phyloP scores from a whole-genome alignment of 2,329 filamentous ascomycete species.

The Microsporum canis region DNA sequence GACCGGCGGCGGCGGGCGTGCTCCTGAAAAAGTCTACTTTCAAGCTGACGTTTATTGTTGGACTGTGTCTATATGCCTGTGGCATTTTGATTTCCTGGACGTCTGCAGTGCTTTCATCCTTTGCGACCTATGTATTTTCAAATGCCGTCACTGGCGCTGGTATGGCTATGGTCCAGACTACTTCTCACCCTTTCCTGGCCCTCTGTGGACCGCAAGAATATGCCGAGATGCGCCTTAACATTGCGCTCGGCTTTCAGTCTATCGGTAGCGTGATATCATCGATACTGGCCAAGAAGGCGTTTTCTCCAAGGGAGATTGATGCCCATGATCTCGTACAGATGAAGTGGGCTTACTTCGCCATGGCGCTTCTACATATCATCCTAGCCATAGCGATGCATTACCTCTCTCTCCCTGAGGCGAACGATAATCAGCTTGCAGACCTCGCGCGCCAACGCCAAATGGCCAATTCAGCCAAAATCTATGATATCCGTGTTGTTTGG shows the following conservation, averaged over 20 bases:
- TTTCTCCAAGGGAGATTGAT: conserved; percentile 42
- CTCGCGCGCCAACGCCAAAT: conserved; percentile 42
- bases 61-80: conserved; percentile 51
- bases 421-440: conserved; percentile 48
- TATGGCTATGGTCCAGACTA: conserved; percentile 48
- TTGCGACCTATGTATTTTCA: conserved; percentile 48
- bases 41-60: conserved; percentile 50
- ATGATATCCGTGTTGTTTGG: conserved; percentile 43
- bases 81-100: conserved; percentile 54
- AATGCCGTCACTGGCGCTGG: conserved; percentile 53
- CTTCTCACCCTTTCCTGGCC: conserved; percentile 51
- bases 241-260: conserved; percentile 52
- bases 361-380: conserved; percentile 48
- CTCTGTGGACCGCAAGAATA: conserved; percentile 51
- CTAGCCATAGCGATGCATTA: conserved; percentile 52
- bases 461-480: conserved; percentile 37
- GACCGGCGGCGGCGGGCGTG: conserved; percentile 44
- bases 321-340: conserved; percentile 47
- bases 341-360: conserved; percentile 55
- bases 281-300: conserved; percentile 47
- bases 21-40: conserved; percentile 51
- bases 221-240: conserved; percentile 48
- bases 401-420: conserved; percentile 50
- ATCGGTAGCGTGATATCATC: conserved; percentile 50
- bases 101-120: conserved; percentile 51